Evolutionary conservation across 345 rosid species (phyloP).

Genomic region (Bruguiera sexangula): DNA sequence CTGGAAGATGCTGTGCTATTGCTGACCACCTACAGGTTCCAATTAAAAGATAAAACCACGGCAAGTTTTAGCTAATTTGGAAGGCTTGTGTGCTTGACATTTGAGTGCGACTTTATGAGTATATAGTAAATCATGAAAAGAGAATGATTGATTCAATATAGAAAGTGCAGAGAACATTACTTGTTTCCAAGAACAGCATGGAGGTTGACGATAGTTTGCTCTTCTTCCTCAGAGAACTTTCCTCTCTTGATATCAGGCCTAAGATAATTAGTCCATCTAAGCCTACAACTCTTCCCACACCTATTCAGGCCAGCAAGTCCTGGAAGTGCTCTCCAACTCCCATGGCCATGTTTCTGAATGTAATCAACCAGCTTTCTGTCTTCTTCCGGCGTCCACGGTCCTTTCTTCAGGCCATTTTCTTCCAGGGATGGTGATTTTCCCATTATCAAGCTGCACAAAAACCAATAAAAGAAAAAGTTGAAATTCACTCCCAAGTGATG

Average conservation of each 20-base stretch:
- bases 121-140: too few species aligned
- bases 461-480: background rate
- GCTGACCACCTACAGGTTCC: slow-evolving; percentile 63
- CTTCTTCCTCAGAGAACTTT: slow-evolving; percentile 66
- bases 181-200: slow-evolving; percentile 75
- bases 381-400: slow-evolving; percentile 81
- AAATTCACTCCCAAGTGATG: background rate
- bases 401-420: slow-evolving; percentile 59
- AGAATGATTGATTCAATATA: too few species aligned
- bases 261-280: slow-evolving; percentile 76
- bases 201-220: slow-evolving; percentile 60
- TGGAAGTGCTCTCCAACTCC: slow-evolving; percentile 81
- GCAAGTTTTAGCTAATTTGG: background rate
- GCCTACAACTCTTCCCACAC: slow-evolving; percentile 81
- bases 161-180: slow-evolving; percentile 25
- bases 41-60: background rate
- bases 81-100: too few species aligned
- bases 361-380: slow-evolving; percentile 49
- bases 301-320: slow-evolving; percentile 67
- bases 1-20: slow-evolving; percentile 68
- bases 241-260: slow-evolving; percentile 82
- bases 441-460: slow-evolving; percentile 19
- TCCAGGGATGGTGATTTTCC: slow-evolving; percentile 41
- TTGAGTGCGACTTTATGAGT: too few species aligned
- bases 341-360: slow-evolving; percentile 58